Conservation (phyloP, 495 filamentous ascomycete species). For the Cladorrhinum samala region DNA sequence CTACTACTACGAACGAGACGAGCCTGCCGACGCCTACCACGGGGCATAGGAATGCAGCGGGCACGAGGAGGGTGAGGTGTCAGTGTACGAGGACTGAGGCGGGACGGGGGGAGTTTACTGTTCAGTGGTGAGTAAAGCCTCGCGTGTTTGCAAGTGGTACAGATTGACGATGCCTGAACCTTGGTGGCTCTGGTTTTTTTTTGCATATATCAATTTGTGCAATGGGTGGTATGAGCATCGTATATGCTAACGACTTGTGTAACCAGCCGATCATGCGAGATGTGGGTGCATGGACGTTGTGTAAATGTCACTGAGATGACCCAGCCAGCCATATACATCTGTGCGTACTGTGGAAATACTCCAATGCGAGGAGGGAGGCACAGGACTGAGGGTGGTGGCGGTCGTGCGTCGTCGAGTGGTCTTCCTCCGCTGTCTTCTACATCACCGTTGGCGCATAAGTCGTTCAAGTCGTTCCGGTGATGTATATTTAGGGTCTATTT, state of each 20-base stretch:
- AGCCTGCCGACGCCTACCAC: constrained; percentile 62
- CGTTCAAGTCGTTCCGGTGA: background rate
- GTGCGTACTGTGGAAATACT: background rate
- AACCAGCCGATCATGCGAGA: background rate
- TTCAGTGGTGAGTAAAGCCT: constrained; percentile 65
- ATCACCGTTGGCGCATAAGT: background rate
- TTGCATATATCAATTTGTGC: too few species aligned
- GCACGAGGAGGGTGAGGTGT: constrained; percentile 61
- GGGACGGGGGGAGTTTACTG: constrained; percentile 62
- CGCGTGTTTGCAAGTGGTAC: constrained; percentile 2
- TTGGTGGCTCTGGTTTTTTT: too few species aligned
- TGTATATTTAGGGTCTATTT: too few species aligned
- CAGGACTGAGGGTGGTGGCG: background rate
- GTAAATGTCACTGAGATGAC: background rate
- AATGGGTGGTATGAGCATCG: too few species aligned
- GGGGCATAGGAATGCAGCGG: constrained; percentile 47
- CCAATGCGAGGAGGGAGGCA: background rate
- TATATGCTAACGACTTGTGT: background rate
- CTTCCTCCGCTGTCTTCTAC: background rate
- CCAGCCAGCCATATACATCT: background rate
- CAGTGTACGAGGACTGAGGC: constrained; percentile 53
- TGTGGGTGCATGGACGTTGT: background rate
- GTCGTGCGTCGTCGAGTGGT: too few species aligned
- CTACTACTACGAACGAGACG: constrained; percentile 61
- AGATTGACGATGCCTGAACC: too few species aligned